Conservation (phyloP, 371 early-diverging fungal genomes). For the Mortierella sp. region DNA sequence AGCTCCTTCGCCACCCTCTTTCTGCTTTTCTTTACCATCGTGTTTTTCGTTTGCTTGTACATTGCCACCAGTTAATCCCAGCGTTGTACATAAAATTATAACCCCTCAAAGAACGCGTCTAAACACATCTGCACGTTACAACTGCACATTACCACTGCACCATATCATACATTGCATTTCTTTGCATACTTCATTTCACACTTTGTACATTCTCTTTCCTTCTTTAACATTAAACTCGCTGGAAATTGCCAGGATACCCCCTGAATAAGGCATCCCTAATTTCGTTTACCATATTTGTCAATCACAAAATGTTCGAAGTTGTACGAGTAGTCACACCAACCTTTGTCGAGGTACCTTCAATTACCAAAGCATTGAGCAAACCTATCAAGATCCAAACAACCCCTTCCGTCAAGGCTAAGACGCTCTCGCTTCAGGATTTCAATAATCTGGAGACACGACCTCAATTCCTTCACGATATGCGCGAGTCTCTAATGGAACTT, state of each 20-base stretch:
- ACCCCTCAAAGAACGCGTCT: too few relatives aligned
- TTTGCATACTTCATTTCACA: too few relatives aligned
- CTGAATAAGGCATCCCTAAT: background rate
- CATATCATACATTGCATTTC: too few relatives aligned
- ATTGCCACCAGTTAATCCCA: background rate
- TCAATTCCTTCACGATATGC: constrained; percentile 62
- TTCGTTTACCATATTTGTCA: background rate
- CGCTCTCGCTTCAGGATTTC: constrained; percentile 48
- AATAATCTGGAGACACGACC: constrained; percentile 31
- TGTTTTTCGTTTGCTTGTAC: background rate
- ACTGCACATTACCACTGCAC: too few relatives aligned
- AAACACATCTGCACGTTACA: too few relatives aligned
- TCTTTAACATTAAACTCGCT: too few relatives aligned
- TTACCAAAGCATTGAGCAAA: background rate
- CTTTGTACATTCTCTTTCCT: too few relatives aligned
- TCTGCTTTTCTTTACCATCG: background rate
- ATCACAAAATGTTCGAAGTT: constrained; percentile 28
- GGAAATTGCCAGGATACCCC: too few relatives aligned
- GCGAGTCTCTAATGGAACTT: constrained; percentile 65
- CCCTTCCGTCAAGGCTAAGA: constrained; percentile 19
- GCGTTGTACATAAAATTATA: background rate
- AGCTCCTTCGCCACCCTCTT: background rate
- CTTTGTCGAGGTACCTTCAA: constrained; percentile 21
- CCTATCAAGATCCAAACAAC: background rate
- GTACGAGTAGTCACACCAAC: constrained; percentile 28